phyloP scores from a whole-genome alignment of 495 filamentous ascomycete species.

The Daldinia concentrica region DNA sequence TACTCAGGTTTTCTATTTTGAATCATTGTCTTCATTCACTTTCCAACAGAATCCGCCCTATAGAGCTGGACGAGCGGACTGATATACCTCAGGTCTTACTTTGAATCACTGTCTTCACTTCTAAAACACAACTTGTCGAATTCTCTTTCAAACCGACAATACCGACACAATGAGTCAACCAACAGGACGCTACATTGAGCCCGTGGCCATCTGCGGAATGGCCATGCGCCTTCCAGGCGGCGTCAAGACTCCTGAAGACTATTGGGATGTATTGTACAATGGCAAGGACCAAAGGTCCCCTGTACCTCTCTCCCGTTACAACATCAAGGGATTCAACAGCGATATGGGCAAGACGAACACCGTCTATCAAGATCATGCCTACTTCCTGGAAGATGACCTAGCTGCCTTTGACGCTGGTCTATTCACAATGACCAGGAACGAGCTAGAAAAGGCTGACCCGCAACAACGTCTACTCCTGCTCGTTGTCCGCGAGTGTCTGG shows the following conservation, averaged over 20 bases:
- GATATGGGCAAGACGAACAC: slow-evolving; percentile 4
- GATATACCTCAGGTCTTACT: background rate
- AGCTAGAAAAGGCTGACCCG: slow-evolving; percentile 57
- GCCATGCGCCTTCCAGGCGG: background rate
- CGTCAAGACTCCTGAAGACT: slow-evolving; percentile 1
- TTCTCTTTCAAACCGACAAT: background rate
- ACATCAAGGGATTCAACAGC: slow-evolving; percentile 4
- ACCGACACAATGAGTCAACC: background rate
- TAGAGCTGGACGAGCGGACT: background rate
- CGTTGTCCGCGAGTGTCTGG: slow-evolving; percentile 54
- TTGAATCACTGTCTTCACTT: slow-evolving; percentile 1
- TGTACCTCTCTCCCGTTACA: background rate
- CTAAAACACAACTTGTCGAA: background rate
- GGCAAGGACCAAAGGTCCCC: slow-evolving; percentile 3
- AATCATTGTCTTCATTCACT: background rate
- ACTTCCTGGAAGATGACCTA: slow-evolving; percentile 21
- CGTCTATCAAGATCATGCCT: background rate
- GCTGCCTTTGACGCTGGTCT: slow-evolving; percentile 44
- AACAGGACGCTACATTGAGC: background rate
- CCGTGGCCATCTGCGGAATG: background rate
- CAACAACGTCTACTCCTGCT: slow-evolving; percentile 61
- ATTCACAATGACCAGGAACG: slow-evolving; percentile 50
- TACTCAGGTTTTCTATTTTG: background rate
- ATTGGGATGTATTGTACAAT: slow-evolving; percentile 1
- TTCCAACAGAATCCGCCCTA: background rate